Conservation (phyloP, 768 basidiomycete genomes). For the Gloeostereum incarnatum region DNA sequence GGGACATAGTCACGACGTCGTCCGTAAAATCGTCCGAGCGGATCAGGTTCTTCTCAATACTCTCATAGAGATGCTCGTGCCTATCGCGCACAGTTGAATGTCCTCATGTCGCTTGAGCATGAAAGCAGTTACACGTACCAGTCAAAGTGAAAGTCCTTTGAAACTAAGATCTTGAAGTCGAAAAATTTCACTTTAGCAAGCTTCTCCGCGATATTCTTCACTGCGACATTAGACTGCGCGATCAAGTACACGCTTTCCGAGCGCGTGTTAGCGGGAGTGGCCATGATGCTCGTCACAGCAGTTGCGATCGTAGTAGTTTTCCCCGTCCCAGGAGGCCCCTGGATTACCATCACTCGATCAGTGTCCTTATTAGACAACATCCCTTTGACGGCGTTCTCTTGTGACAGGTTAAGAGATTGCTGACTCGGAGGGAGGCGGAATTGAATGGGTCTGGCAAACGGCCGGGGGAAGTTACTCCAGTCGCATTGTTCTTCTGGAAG, state of each 20-base stretch:
- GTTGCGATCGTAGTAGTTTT: constrained; percentile 68
- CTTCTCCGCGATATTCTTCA: constrained; percentile 79
- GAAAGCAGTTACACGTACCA: constrained; percentile 35
- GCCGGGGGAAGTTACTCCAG: too few relatives aligned
- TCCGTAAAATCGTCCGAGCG: constrained; percentile 24
- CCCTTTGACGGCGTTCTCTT: constrained; percentile 34
- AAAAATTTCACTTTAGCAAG: constrained; percentile 28
- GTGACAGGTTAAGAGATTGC: constrained; percentile 33
- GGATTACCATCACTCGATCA: constrained; percentile 33
- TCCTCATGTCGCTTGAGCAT: constrained; percentile 2
- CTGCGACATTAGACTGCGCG: constrained; percentile 71
- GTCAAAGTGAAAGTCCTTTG: constrained; percentile 47
- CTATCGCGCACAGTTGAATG: constrained; percentile 20
- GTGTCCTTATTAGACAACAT: constrained; percentile 32
- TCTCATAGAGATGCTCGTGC: constrained; percentile 64
- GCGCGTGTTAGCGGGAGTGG: constrained; percentile 12
- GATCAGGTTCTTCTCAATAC: constrained; percentile 38
- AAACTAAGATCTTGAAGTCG: constrained; percentile 31
- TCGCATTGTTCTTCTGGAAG: too few relatives aligned
- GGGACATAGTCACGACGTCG: constrained; percentile 12
- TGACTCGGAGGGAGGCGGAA: too few relatives aligned
- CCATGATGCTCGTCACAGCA: constrained; percentile 35
- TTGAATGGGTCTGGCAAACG: too few relatives aligned
- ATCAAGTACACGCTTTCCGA: constrained; percentile 52
- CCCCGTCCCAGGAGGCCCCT: constrained; percentile 61